Percentiles rank a stretch among this genome's conserved stretches.
Evolutionary conservation across 768 basidiomycete species (phyloP).

Genomic region (Lactarius vividus): DNA sequence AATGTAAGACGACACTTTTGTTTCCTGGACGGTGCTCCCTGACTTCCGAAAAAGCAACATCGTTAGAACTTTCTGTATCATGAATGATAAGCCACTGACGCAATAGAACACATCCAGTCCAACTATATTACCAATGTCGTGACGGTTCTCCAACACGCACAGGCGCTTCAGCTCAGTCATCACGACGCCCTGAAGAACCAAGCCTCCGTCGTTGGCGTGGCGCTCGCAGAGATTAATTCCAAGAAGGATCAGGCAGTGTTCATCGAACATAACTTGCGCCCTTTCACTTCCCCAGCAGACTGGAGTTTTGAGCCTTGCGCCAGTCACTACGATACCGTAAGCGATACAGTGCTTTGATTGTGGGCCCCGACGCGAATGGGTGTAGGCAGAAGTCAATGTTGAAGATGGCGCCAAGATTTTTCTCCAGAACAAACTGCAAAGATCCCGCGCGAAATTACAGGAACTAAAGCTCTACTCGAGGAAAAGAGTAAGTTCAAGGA

Average conservation of each 20-base stretch:
- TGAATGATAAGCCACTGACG: slow-evolving; percentile 14
- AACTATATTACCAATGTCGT: slow-evolving; percentile 56
- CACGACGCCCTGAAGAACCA: slow-evolving; percentile 56
- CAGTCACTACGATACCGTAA: slow-evolving; percentile 72
- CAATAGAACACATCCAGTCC: slow-evolving; percentile 66
- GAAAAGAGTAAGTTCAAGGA: slow-evolving; percentile 52
- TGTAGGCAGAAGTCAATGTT: slow-evolving; percentile 56
- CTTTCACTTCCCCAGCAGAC: slow-evolving; percentile 61
- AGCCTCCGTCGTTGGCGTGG: slow-evolving; percentile 44
- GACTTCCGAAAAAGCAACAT: slow-evolving; percentile 51
- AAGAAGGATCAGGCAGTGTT: slow-evolving; percentile 66
- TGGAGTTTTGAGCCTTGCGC: slow-evolving; percentile 76
- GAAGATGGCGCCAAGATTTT: slow-evolving; percentile 73
- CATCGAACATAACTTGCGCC: slow-evolving; percentile 65
- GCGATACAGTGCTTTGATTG: slow-evolving; percentile 29
- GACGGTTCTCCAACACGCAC: slow-evolving; percentile 55
- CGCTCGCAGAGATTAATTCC: slow-evolving; percentile 53
- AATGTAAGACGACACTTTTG: slow-evolving; percentile 50
- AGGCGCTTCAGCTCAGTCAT: slow-evolving; percentile 56
- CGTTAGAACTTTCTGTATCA: slow-evolving; percentile 44
- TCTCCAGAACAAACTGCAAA: slow-evolving; percentile 73
- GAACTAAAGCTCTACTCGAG: slow-evolving; percentile 57
- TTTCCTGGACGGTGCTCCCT: slow-evolving; percentile 9
- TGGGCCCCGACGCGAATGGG: neutral
- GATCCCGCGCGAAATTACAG: slow-evolving; percentile 56